A percentile compares a stretch with the other conserved stretches of the same genome.
These are phyloP conservation scores for Ascochyta fabae DNA, from an alignment of 2,329 filamentous ascomycete species.

Conservation along the genomic window DNA sequence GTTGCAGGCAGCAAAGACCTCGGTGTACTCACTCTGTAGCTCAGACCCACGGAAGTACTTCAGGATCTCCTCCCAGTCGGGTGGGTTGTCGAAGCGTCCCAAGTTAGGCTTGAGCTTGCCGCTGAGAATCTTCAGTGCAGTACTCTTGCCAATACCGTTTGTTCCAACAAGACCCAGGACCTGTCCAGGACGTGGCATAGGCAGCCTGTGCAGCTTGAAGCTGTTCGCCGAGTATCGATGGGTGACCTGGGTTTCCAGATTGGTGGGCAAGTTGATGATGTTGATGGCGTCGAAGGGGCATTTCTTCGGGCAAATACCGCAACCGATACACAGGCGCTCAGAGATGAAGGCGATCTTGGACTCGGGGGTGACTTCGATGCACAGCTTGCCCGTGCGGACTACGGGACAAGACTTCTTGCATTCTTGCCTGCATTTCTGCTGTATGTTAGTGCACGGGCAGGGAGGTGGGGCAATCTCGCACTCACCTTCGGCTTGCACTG, in stretches of 20 bases:
- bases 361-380: constrained; percentile 87
- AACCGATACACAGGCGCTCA: constrained; percentile 93
- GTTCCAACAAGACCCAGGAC: constrained; percentile 96
- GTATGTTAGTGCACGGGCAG: constrained; percentile 23
- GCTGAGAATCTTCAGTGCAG: constrained; percentile 97
- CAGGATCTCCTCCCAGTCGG: constrained; percentile 98
- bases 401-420: constrained; percentile 99
- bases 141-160: constrained; percentile 99
- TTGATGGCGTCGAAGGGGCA: constrained; percentile 98
- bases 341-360: constrained; percentile 98
- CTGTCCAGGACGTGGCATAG: constrained; percentile 93
- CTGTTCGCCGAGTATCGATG: constrained; percentile 99
- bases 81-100: constrained; percentile 92
- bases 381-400: constrained; percentile 94
- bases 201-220: constrained; percentile 97
- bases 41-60: constrained; percentile 98
- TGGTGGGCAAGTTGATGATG: constrained; percentile 99
- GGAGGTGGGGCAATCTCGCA: constrained; percentile 29
- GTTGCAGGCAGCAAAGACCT: not conserved
- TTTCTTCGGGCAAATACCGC: constrained; percentile 99
- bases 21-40: constrained; percentile 77
- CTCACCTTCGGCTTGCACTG: constrained; percentile 87
- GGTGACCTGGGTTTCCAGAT: constrained; percentile 96
- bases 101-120: constrained; percentile 98
- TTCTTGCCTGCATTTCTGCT: constrained; percentile 95